Base-by-base conservation (phyloP, 2,329 filamentous ascomycete species). In the Penicillium psychrosexuale region DNA sequence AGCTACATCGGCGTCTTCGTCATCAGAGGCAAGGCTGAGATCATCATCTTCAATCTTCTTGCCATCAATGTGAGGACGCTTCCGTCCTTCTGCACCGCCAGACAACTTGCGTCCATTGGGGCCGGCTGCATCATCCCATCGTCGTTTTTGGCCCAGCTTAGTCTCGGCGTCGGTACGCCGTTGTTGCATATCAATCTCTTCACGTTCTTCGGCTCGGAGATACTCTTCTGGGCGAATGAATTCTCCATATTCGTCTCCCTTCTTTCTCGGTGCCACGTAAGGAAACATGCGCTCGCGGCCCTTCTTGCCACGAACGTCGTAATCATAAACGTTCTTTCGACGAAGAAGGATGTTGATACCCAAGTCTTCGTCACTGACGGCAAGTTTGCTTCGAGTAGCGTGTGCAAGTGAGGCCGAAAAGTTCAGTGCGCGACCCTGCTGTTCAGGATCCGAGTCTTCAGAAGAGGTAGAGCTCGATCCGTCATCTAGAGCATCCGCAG, bases 141-240 rank as follows among this genome's bases (percentile, higher is more conserved):
- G 95, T 57, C 94, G 84, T 75, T 99, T 99, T 77, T 93, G 92
- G 17, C 93, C 94, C 19, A 96, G 81, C 43, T 83, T 83, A 48
- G 84, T 84, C 60, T 87, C 78, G 55, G 81, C 80, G 13, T 78
- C 78, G 15, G 75, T 66, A 33, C 81, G 78, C 34, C 78, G 79
- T 53, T 84, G 77, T 48, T 87, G 83, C 12, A 83, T 84, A 38
- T 90, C 87, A 17, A 84, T 80, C 55, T 87, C 85, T 62, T 96
- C 91, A 54, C 91, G 86, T 73, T 97, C 94, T 69, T 99, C 94
- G 0, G 92, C 93, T 55, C 92, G 84, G 1, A 97, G 81, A 69
- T 93, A 99, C 61, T 99, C 94, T 71, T 97, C 94, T 0, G 93
- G 90, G 51, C 91, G 85, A 63, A 99, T 97, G 15, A 95, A 77